These are phyloP conservation scores for Colletotrichum incanum DNA, from an alignment of 2,329 filamentous ascomycete species.

Conservation along the genomic window DNA sequence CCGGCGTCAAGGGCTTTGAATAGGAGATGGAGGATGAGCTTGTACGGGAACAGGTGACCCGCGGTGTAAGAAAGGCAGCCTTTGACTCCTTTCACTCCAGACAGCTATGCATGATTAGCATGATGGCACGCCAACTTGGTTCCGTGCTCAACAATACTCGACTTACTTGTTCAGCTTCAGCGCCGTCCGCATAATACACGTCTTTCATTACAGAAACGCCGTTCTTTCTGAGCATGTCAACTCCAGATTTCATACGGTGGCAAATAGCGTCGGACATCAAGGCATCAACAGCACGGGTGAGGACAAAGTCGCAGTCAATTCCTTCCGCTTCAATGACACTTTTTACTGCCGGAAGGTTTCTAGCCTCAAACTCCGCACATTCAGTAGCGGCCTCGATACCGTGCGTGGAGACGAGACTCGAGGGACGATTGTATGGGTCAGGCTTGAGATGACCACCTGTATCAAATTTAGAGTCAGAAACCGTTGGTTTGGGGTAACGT, in stretches of 20 bases:
- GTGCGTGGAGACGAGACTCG: slow-evolving; percentile 68
- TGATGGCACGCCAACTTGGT: slow-evolving; percentile 46
- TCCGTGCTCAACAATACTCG: slow-evolving; percentile 31
- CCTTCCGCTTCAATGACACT: slow-evolving; percentile 54
- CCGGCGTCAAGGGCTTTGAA: slow-evolving; percentile 43
- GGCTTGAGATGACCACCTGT: slow-evolving; percentile 66
- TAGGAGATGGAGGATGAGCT: slow-evolving; percentile 50
- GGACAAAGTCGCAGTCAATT: slow-evolving; percentile 61
- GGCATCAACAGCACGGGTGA: slow-evolving; percentile 58
- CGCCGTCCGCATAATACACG: slow-evolving; percentile 48
- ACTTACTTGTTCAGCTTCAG: slow-evolving; percentile 51
- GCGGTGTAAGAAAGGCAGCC: slow-evolving; percentile 55
- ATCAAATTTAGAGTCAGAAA: slow-evolving; percentile 58
- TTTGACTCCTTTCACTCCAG: slow-evolving; percentile 59
- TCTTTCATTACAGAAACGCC: slow-evolving; percentile 48
- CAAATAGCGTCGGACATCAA: slow-evolving; percentile 49
- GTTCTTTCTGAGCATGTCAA: slow-evolving; percentile 51
- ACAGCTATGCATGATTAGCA: slow-evolving; percentile 57
- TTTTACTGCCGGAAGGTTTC: slow-evolving; percentile 56
- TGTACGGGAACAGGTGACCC: slow-evolving; percentile 46
- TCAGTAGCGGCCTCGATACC: slow-evolving; percentile 47
- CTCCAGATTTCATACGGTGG: slow-evolving; percentile 47
- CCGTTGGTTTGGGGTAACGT: slow-evolving; percentile 63
- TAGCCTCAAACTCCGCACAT: slow-evolving; percentile 65
- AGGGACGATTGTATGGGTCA: slow-evolving; percentile 68